Evolutionary conservation across 1,284 basidiomycete genomes (phyloP).

Genomic region (Puccinia triticina): DNA sequence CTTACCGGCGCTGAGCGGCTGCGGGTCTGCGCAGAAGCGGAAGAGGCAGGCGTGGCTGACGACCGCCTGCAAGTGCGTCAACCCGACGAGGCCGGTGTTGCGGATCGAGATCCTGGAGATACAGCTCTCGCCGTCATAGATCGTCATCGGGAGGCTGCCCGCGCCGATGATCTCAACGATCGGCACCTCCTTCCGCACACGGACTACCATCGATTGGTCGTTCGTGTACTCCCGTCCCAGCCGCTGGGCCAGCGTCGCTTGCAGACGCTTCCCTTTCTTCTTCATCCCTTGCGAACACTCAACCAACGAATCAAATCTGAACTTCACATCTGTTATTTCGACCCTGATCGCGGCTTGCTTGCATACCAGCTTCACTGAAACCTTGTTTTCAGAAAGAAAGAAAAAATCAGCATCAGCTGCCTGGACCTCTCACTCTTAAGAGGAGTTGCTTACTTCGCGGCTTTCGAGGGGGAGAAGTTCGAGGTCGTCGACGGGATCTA

Average conservation of each 20-base stretch:
- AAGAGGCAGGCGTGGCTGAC: conserved; percentile 37
- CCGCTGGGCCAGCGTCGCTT: conserved; percentile 27
- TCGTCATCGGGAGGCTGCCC: neutral
- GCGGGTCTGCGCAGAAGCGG: conserved; percentile 23
- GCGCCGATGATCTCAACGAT: conserved; percentile 16
- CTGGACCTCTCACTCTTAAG: too few relatives aligned
- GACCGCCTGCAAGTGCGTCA: conserved; percentile 17
- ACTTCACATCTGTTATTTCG: conserved; percentile 14
- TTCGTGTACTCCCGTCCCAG: conserved; percentile 12
- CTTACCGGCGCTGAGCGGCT: conserved; percentile 9
- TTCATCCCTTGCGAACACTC: conserved; percentile 19
- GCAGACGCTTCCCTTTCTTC: conserved; percentile 46
- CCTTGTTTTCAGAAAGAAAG: conserved; percentile 5
- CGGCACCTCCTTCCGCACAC: neutral
- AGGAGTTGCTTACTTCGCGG: conserved; percentile 4
- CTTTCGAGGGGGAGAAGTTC: conserved; percentile 34
- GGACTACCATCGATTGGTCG: conserved; percentile 38
- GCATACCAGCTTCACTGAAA: conserved; percentile 31
- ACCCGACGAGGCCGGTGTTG: conserved; percentile 14
- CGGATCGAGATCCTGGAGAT: conserved; percentile 7
- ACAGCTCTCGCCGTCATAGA: conserved; percentile 41
- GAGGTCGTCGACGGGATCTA: conserved; percentile 3
- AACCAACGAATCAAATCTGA: conserved; percentile 33
- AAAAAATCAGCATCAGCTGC: too few relatives aligned
- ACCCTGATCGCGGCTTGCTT: neutral